Evolutionary conservation across 495 filamentous ascomycete species (phyloP), one percentile per base, ranked within the genome.

Genomic region (Penicillium bialowiezense): DNA sequence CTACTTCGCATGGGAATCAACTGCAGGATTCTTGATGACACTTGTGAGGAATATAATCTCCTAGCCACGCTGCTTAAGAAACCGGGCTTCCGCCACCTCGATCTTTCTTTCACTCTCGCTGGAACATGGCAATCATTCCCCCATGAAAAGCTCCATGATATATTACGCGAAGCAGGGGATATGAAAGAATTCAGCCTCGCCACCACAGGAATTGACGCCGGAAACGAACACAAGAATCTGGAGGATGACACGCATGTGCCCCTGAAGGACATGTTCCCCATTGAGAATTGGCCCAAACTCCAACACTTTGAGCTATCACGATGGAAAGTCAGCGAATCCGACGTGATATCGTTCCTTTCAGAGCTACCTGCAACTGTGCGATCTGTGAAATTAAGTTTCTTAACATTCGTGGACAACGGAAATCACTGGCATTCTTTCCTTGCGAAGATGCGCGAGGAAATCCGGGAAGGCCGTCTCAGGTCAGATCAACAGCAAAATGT

Each of bases 1-100:
- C 38, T 24, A 36, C 48, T 51, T 24, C 44, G 12, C 41, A 56
- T 42, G 6, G 53, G 48, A 13, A 46, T 56, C 13, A 56, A 44
- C 32, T 56, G 48, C 32, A 50, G 37, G 33, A 35, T 56, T 12
- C 43, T 56, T 28, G 53, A 56, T 41, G 23, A 52, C 8, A 36
- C 53, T 17, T 56, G 48, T 26, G 48, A 43, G 45, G 53, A 56
- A 26, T 47, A 56, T 19, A 17, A 50, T 34, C 7, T 50, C 20
- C 19, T 55, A 28, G 19, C 28, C 26, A 29, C 39, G 40, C 34
- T 50, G 24, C 34, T 50, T 32, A 42, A 41, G 38, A 37, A 38
- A 18, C 48, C 39, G 15, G 31, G 31, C 33, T 50, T 50, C 20
- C 15, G 48, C 37, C 48, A 34, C 40, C 17, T 50, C 7, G 48